Evolutionary conservation across 495 filamentous ascomycete genomes (phyloP), one percentile per base, ranked within the genome.

Genomic region (Choiromyces venosus): DNA sequence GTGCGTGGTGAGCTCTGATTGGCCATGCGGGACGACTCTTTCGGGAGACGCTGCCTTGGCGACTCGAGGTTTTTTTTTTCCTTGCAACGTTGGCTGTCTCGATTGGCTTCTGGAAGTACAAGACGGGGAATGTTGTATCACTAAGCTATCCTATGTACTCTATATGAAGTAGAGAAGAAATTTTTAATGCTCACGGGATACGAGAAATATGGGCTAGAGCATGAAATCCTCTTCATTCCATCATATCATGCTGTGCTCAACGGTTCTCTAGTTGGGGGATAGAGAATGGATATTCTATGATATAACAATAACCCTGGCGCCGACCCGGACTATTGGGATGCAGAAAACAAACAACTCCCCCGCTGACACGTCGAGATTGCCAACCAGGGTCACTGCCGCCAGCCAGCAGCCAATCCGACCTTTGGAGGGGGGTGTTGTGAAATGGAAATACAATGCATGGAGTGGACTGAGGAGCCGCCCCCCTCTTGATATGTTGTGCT

Each of bases 331-430:
- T 29, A 38, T 77, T 52, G 75, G 74, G 70, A 61, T 14, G 52
- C 42, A 61, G 65, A 76, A 76, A 72, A 65, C 66, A 76, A 76
- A 68, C 74, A 68, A 56, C 44, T 37, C 36, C 42, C 65, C 68
- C 65, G 46, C 68, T 77, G 75, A 77, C 75, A 77, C 75, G 75
- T 77, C 75, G 74, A 76, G 74, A 69, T 69, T 77, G 38, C 69
- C 68, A 44, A 66, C 38, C 72, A 66, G 71, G 72, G 56, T 40
- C 44, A 33, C 64, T n/a, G 18, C 64, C 35, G 56, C 21, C 70
- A 67, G 64, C 70, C 64, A 71, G 65, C 69, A 46, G 39, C 66
- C 67, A 52, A 6, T 66, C 69, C 36, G 2, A 25, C 52, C 12
- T 29, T 33, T 33, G 52, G 25, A 14, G 25, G 52, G 52, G 52